These are phyloP conservation scores for Pseudozyma sp. DNA, from an alignment of 1,284 basidiomycete species.

Conservation along the genomic window DNA sequence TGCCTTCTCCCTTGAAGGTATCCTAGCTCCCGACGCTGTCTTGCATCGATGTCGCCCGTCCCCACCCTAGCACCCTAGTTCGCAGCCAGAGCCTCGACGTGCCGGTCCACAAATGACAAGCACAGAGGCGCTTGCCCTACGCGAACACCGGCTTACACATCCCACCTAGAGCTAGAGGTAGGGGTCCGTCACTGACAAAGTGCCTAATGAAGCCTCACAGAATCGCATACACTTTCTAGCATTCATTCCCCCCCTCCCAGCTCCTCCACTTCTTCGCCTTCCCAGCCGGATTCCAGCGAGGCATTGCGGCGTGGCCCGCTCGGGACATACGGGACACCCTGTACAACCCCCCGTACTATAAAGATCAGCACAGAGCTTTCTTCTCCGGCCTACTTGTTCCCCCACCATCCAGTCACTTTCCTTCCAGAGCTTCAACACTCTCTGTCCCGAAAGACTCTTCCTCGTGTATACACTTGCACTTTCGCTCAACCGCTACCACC, in stretches of 20 bases:
- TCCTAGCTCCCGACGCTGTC: constrained; percentile 1
- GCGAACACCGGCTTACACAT: constrained; percentile 44
- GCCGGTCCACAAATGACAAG: constrained; percentile 7
- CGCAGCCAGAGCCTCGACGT: constrained; percentile 15
- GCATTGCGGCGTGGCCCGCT: neutral
- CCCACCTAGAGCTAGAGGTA: constrained; percentile 1
- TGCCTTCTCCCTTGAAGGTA: neutral
- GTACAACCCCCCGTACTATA: constrained; percentile 18
- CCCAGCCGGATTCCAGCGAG: neutral
- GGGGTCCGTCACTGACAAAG: constrained; percentile 13
- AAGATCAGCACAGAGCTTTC: neutral
- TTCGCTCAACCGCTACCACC: constrained; percentile 33
- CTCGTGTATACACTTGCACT: constrained; percentile 20
- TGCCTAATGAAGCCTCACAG: constrained; percentile 7
- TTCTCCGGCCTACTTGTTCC: neutral
- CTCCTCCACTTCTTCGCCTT: constrained; percentile 29
- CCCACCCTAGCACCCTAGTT: neutral
- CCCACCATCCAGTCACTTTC: constrained; percentile 25
- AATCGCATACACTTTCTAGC: neutral
- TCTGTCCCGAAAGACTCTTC: constrained; percentile 14
- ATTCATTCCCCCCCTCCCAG: neutral
- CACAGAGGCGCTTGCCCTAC: constrained; percentile 10
- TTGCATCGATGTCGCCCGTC: neutral
- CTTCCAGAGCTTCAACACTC: constrained; percentile 40
- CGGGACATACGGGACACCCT: neutral